Evolutionary conservation across 202 grass and related monocot species (phyloP), one percentile per base, ranked within the genome.

Genomic region (Tripidium arundinaceum): DNA sequence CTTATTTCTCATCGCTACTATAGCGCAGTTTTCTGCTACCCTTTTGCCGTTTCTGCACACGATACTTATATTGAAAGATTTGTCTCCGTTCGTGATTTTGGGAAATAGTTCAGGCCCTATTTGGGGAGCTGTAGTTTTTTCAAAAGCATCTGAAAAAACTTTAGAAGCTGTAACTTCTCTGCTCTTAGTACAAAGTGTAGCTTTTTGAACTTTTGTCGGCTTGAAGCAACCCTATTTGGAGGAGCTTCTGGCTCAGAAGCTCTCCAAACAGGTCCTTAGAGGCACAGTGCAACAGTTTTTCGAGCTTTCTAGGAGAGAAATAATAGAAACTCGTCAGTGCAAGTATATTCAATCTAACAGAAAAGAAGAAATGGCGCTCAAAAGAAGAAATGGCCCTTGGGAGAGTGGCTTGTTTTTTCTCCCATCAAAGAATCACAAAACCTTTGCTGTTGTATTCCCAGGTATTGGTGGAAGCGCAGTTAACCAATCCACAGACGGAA

Each of bases 401-500:
- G 43, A 15, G 43, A 46, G 4, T 46, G 80, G 33, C 36, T 65
- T 85, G 19, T 67, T 39, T 76, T 19, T 42, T n/a, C 34, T 3
- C 4, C 16, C 2, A 16, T 36, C 31, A 68, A 27, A 19, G 8
- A 42, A 73, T 73, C 82, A 78, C 27, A 65, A 73, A 21, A 38
- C 64, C 3, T 58, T 34, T 83, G 15, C 34, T 21, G 26, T 68
- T 36, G 10, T 70, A 11, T 84, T 72, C 52, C 80, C 74, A 84
- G 81, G 78, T 57, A 52, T 15, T 67, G 60, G 47, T 31, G 73
- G 60, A 67, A 84, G n/a, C 36, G 26, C 65, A 74, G 15, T 73
- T 46, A 26, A 68, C 62, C 81, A 81, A 38, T 68, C 52, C 40
- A 57, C 75, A 21, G 75, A 71, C 0, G 55, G 42, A 1, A 75